Evolutionary conservation across 2,329 filamentous ascomycete species (phyloP).

Genomic region (Calonectria leucothoes): DNA sequence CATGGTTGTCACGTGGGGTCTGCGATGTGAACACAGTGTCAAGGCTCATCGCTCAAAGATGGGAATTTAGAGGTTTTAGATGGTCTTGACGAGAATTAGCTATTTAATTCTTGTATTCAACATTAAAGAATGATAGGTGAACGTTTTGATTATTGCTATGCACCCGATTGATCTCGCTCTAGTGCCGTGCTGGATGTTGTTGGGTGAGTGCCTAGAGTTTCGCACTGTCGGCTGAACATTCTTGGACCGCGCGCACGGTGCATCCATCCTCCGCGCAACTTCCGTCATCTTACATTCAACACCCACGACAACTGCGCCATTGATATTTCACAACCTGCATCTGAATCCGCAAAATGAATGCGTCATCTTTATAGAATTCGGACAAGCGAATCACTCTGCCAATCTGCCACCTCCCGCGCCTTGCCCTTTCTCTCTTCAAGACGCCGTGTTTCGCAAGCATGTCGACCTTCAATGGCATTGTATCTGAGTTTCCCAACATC

Average conservation of each 20-base stretch:
- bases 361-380: neutral
- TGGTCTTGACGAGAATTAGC: neutral
- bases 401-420: neutral
- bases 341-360: neutral
- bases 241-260: neutral
- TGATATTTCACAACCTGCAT: neutral
- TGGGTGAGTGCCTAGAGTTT: neutral
- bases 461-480: slow-evolving; percentile 81
- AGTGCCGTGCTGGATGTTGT: neutral
- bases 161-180: neutral
- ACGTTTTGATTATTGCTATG: neutral
- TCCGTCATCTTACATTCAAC: neutral
- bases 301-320: neutral
- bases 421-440: no score
- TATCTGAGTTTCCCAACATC: slow-evolving; percentile 84
- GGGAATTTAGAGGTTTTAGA: no score
- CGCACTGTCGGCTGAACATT: neutral
- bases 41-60: neutral
- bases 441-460: slow-evolving; percentile 54
- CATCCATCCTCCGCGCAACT: neutral
- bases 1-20: neutral
- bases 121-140: neutral
- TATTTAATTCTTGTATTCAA: neutral
- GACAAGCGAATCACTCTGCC: neutral
- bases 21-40: neutral